Conservation (phyloP, 2,329 filamentous ascomycete genomes). For the Fusarium incarnatum region DNA sequence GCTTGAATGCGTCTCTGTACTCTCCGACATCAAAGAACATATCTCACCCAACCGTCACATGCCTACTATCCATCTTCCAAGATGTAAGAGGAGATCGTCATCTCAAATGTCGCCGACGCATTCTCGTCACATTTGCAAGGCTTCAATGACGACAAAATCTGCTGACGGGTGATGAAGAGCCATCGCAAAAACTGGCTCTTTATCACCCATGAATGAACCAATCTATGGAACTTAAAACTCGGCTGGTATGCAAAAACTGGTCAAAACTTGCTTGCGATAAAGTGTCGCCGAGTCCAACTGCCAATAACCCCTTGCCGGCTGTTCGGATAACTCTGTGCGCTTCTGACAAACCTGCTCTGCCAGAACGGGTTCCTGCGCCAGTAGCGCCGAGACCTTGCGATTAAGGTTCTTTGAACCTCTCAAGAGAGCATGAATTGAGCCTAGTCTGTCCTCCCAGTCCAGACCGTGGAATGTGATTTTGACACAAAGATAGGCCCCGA, state of each 20-base stretch:
- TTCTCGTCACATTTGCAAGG: conserved; percentile 14
- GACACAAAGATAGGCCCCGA: conserved; percentile 13
- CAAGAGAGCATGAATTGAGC: conserved; percentile 21
- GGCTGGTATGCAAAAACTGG: conserved; percentile 28
- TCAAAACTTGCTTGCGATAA: background rate
- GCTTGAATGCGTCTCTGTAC: background rate
- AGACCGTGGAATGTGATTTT: conserved; percentile 24
- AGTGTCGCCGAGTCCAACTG: conserved; percentile 1
- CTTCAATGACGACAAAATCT: background rate
- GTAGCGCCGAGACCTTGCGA: conserved; percentile 12
- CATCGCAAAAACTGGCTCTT: background rate
- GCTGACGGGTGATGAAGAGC: no score
- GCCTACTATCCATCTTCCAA: background rate
- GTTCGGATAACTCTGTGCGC: conserved; percentile 17
- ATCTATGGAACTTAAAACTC: conserved; percentile 20
- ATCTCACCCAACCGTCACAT: background rate
- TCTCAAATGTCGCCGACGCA: background rate
- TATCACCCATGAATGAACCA: background rate
- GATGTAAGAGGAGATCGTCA: background rate
- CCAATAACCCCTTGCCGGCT: background rate
- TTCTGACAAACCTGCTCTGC: background rate
- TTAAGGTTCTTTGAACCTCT: conserved; percentile 35
- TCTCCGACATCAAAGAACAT: background rate
- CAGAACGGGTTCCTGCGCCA: conserved; percentile 34
- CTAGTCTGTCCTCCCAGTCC: conserved; percentile 9